Evolutionary conservation across 2,329 filamentous ascomycete species (phyloP).

Genomic region (Phialophora chinensis): DNA sequence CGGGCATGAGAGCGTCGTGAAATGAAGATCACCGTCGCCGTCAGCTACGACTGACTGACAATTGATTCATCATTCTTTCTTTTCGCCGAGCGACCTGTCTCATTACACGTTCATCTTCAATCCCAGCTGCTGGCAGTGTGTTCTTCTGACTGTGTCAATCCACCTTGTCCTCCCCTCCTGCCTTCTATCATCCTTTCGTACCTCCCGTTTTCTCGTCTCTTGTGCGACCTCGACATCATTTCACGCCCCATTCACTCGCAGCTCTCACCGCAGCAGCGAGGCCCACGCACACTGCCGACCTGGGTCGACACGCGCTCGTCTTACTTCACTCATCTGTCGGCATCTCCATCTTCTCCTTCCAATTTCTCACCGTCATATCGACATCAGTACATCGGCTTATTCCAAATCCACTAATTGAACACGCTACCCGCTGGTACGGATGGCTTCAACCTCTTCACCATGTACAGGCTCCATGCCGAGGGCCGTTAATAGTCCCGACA

Average conservation of each 20-base stretch:
- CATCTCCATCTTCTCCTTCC: conserved; percentile 30
- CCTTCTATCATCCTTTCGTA: conserved; percentile 18
- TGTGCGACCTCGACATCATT: conserved; percentile 24
- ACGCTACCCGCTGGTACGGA: conserved; percentile 35
- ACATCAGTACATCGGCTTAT: conserved; percentile 22
- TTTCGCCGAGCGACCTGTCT: neutral
- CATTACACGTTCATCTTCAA: conserved; percentile 2
- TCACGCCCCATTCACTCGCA: conserved; percentile 15
- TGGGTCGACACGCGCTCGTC: conserved; percentile 28
- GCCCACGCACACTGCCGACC: conserved; percentile 22
- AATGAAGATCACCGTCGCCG: conserved; percentile 4
- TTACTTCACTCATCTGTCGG: conserved; percentile 29
- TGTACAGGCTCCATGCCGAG: conserved; percentile 25
- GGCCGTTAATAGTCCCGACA: conserved; percentile 25
- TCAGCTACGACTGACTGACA: conserved; percentile 3
- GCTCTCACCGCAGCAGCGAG: conserved; percentile 8
- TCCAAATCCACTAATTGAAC: conserved; percentile 25
- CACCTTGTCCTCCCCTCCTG: conserved; percentile 18
- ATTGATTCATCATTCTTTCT: conserved; percentile 6
- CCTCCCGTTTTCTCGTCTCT: conserved; percentile 13
- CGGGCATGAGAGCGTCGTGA: conserved; percentile 3
- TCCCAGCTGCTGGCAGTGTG: conserved; percentile 12
- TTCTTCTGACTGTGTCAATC: conserved; percentile 9
- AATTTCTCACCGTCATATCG: conserved; percentile 24
- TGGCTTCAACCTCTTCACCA: conserved; percentile 30